Evolutionary conservation across 2,329 filamentous ascomycete species (phyloP), one percentile per base, ranked within the genome.

Genomic region (Microdochium trichocladiopsis): DNA sequence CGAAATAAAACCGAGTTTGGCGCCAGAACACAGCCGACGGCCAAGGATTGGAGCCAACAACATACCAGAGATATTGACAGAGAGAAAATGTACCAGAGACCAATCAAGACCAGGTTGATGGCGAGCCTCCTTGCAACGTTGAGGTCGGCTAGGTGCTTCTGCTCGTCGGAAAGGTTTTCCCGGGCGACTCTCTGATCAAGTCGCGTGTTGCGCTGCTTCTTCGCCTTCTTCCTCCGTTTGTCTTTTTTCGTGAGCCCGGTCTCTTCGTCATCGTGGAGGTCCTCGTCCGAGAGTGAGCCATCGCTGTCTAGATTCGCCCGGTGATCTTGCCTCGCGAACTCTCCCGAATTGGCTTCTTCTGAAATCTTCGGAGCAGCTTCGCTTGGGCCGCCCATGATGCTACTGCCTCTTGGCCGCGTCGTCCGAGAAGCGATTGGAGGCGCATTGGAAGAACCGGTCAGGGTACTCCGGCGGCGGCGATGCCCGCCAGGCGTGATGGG

Each of bases 51-150:
- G 5, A 45, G 18, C 14, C 16, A 18, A 50, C 41, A 41, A 75
- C 87, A 74, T 78, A 93, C 88, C 61, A 96, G 79, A 56, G 91
- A 95, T 66, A 96, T 96, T 49, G 89, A 90, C 58, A 97, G 80
- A 18, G 92, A 96, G 70, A 97, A 97, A 37, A 91, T 73, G 57
- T 83, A 94, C 93, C 94, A 99, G 57, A 95, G 70, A 23, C 81
- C 79, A 58, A 97, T 96, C 58, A 99, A 73, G n/a, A 79, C 63
- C n/a, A 77, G 80, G 68, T 97, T 96, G 63, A 92, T 73, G 53
- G 86, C 66, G 52, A 92, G 73, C 53, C 77, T 84, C 66, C 75
- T 85, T 49, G 90, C 56, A 37, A 97, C 81, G 61, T 79, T 84
- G 66, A 84, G 80, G 70, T 94, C 87, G 6, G 89, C 90, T 63